phyloP scores from a whole-genome alignment of 78 protist species.

The slime mould (Dictyostelium discoideum) region DNA sequence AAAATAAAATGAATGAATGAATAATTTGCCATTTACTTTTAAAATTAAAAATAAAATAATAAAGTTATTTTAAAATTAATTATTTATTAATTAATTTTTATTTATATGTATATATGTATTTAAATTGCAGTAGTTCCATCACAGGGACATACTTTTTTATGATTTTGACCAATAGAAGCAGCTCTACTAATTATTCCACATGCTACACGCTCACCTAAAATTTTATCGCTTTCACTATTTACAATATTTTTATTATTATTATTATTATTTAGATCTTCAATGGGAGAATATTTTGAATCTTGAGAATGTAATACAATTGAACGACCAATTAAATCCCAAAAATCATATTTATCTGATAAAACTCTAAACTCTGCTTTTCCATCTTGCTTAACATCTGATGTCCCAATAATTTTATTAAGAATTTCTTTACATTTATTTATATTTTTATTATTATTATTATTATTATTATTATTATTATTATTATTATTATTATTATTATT shows the following conservation, averaged over 20 bases:
- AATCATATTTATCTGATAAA: conserved; percentile 34
- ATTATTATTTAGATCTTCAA: background rate
- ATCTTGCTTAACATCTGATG: conserved; percentile 16
- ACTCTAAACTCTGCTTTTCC: conserved; percentile 61
- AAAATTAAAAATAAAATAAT: too few species aligned
- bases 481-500: background rate
- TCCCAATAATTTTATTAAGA: conserved; percentile 7
- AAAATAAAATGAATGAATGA: too few species aligned
- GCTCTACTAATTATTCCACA: conserved; percentile 77
- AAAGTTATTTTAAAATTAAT: background rate
- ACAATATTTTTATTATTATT: too few species aligned
- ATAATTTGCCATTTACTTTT: too few species aligned
- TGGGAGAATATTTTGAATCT: background rate
- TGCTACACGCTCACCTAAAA: conserved; percentile 28
- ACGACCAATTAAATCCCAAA: conserved; percentile 66
- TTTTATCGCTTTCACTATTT: conserved; percentile 8
- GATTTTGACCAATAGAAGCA: conserved; percentile 60
- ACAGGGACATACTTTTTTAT: conserved; percentile 68
- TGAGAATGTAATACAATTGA: conserved; percentile 66
- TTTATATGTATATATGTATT: background rate
- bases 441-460: background rate
- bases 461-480: background rate
- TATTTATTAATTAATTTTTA: background rate
- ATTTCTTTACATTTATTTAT: conserved; percentile 2
- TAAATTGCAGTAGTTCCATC: conserved; percentile 23